Base-by-base conservation (phyloP, 2,329 filamentous ascomycete species). In the Ophiostoma montium region DNA sequence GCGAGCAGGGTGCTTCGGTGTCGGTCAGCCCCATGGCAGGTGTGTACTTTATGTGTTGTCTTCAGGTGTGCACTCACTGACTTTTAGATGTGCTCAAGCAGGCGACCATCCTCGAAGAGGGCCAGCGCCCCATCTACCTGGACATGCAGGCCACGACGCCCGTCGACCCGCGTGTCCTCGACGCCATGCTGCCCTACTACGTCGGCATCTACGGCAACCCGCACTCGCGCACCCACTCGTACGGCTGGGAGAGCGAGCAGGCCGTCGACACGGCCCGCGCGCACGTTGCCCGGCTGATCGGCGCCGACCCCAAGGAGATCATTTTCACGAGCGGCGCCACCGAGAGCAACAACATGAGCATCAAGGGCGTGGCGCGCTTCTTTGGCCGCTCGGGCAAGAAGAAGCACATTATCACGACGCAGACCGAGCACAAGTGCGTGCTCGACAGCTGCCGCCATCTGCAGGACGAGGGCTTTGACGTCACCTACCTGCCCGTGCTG, bases 321-420 rank as follows among this genome's bases (percentile, higher is more conserved):
- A 94, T 98, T 59, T 96, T 98, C 68, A 98, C 92, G 7, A 95
- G 89, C 60, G 92, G 92, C 49, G 92, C 92, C 15, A 98, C 92
- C 0, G 92, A 98, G 70, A 95, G 88, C 63, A 98, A 98, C 69
- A 98, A 98, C 61, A 98, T 98, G 92, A 95, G 88, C 66, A 87
- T 98, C 70, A 98, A 98, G 70, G 92, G 92, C 55, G 90, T 98
- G 9, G 89, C 92, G 18, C 78, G 90, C 55, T 98, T 98, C 69
- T 95, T 95, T 63, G 88, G 87, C 56, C 80, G 86, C 51, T 81
- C 79, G 2, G 89, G 88, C 59, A 95, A 95, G 78, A 96, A 96
- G 80, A 95, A 85, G 70, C 92, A 98, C 67, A 90, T 98, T 61
- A 88, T 98, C 65, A 98, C 92, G 21, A 87, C 81, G 35, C 92